These are phyloP conservation scores for Sporothrix phasma DNA, from an alignment of 2,329 filamentous ascomycete genomes.

Conservation along the genomic window DNA sequence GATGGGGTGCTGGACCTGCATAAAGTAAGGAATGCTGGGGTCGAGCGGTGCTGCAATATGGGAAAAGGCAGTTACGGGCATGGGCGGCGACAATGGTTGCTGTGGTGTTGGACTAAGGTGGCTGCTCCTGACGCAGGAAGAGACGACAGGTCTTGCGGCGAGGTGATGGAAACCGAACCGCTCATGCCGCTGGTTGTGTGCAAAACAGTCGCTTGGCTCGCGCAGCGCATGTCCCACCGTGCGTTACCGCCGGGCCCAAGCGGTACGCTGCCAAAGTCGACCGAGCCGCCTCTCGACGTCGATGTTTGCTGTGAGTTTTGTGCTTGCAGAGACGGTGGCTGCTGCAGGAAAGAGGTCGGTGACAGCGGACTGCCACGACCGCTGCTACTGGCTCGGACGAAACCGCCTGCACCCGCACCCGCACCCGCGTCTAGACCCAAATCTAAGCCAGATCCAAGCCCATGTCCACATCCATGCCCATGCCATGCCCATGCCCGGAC, in stretches of 20 bases:
- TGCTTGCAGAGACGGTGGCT: neutral
- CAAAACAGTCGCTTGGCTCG: slow-evolving; percentile 19
- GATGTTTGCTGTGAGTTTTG: neutral
- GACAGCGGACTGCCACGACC: slow-evolving; percentile 18
- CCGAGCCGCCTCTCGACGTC: neutral
- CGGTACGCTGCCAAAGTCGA: slow-evolving; percentile 28
- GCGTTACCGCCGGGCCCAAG: slow-evolving; percentile 37
- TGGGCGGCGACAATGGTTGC: neutral
- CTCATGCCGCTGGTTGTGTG: neutral
- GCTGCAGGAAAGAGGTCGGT: neutral
- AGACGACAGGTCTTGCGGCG: neutral
- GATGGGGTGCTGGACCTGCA: slow-evolving; percentile 25
- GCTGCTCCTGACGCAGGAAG: too few relatives aligned
- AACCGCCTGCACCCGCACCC: neutral
- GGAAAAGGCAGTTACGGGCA: neutral
- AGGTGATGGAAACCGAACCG: neutral
- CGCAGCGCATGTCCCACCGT: slow-evolving; percentile 28
- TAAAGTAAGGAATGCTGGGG: slow-evolving; percentile 11
- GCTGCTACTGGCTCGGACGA: slow-evolving; percentile 18
- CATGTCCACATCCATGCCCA: neutral
- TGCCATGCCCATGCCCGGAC: too few relatives aligned
- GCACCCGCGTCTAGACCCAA: neutral
- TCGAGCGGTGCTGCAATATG: neutral
- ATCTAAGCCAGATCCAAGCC: too few relatives aligned
- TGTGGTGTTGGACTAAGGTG: neutral